Evolutionary conservation across 306 rosid species (phyloP).

Genomic region (Prunus mira): DNA sequence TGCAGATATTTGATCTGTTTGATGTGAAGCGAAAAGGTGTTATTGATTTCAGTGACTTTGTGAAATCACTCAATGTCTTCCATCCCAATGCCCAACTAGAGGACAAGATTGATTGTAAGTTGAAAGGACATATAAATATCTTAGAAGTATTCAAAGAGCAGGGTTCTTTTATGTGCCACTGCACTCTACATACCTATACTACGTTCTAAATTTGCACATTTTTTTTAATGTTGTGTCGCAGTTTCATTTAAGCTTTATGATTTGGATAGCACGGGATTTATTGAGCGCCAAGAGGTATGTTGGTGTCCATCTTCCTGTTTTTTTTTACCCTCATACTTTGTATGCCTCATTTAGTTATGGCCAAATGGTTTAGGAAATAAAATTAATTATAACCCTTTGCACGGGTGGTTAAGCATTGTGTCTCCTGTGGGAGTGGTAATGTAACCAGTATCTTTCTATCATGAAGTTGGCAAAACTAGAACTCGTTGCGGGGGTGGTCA

Average conservation of each 20-base stretch:
- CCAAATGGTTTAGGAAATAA: background rate
- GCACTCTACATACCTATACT: background rate
- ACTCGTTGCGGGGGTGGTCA: background rate
- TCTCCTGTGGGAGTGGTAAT: background rate
- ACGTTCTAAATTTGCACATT: background rate
- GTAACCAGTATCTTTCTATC: background rate
- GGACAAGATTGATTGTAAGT: slow-evolving; percentile 85
- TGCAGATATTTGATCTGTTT: slow-evolving; percentile 85
- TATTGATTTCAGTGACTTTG: slow-evolving; percentile 91
- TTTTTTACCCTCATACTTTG: background rate
- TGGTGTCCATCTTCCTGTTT: background rate
- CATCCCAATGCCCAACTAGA: slow-evolving; percentile 70
- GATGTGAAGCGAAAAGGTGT: slow-evolving; percentile 70
- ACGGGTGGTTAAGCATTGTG: slow-evolving; percentile 5
- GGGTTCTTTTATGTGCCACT: background rate
- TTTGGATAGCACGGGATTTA: slow-evolving; percentile 66
- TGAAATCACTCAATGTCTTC: slow-evolving; percentile 84
- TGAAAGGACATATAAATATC: background rate
- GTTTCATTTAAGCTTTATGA: slow-evolving; percentile 90
- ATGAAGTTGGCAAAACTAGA: background rate
- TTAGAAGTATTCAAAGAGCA: background rate
- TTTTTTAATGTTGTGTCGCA: slow-evolving; percentile 25
- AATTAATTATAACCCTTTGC: background rate
- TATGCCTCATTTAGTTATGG: background rate
- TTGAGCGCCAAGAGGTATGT: slow-evolving; percentile 82